Percentiles rank a stretch among this genome's conserved stretches.
Evolutionary conservation across 768 basidiomycete species (phyloP).

Genomic region (Termitomyces sp.): DNA sequence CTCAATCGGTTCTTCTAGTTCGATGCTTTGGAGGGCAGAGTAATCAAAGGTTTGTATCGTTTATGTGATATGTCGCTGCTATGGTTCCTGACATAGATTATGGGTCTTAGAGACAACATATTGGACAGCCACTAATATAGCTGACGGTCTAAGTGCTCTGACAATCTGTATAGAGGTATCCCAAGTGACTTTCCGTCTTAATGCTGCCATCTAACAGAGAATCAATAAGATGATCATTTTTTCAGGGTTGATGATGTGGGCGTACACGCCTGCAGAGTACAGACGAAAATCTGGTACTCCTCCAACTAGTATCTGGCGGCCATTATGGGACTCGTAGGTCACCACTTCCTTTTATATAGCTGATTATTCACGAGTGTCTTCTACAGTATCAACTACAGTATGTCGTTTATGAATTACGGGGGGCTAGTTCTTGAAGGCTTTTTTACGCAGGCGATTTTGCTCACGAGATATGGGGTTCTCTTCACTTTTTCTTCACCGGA

Average conservation of each 20-base stretch:
- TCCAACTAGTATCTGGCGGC: constrained; percentile 58
- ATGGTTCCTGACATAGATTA: background rate
- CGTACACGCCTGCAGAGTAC: constrained; percentile 73
- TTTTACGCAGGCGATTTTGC: constrained; percentile 51
- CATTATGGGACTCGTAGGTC: constrained; percentile 64
- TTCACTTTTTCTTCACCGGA: constrained; percentile 54
- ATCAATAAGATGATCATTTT: constrained; percentile 79
- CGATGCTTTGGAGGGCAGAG: constrained; percentile 53
- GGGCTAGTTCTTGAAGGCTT: background rate
- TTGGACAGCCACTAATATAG: constrained; percentile 82
- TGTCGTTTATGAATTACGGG: background rate
- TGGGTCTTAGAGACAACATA: constrained; percentile 53
- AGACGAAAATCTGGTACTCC: constrained; percentile 28
- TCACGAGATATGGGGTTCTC: constrained; percentile 56
- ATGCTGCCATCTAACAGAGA: background rate
- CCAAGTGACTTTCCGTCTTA: background rate
- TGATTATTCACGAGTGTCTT: background rate
- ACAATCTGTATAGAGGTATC: constrained; percentile 77
- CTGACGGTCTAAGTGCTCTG: constrained; percentile 79
- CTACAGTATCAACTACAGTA: constrained; percentile 29
- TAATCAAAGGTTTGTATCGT: constrained; percentile 51
- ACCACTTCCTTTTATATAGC: constrained; percentile 17
- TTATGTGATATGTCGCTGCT: background rate
- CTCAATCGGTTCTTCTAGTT: constrained; percentile 39
- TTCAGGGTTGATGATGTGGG: constrained; percentile 74